Percentiles rank a stretch among this genome's conserved stretches.
Evolutionary conservation across 352 stramenopile species (phyloP).

Genomic region (Phytopythium sindhum): DNA sequence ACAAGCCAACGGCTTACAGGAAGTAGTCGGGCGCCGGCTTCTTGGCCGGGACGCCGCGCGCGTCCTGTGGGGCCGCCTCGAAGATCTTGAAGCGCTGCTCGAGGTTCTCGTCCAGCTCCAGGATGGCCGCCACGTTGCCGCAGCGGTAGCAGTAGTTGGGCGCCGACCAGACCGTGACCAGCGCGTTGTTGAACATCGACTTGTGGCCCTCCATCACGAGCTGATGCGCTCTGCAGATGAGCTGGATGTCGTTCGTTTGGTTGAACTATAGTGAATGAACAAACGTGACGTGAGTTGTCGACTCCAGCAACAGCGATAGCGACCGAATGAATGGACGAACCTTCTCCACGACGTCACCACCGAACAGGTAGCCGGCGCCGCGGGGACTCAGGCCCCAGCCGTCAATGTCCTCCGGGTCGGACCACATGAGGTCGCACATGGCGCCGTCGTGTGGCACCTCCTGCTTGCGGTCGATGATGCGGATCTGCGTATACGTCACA

Average conservation of each 20-base stretch:
- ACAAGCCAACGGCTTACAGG: constrained; percentile 80
- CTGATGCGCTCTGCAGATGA: constrained; percentile 98
- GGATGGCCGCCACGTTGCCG: constrained; percentile 97
- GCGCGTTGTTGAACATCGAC: constrained; percentile 96
- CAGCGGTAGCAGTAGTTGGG: constrained; percentile 99
- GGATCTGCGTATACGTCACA: constrained; percentile 59
- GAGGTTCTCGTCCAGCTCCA: constrained; percentile 98
- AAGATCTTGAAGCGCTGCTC: constrained; percentile 95
- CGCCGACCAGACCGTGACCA: constrained; percentile 99
- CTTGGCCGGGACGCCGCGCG: constrained; percentile 95
- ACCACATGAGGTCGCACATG: constrained; percentile 98
- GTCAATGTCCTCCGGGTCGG: constrained; percentile 95
- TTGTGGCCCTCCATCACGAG: constrained; percentile 92
- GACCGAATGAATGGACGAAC: constrained; percentile 17
- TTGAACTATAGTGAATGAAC: constrained; percentile 87
- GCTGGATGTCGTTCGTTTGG: constrained; percentile 96
- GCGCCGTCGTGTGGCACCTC: constrained; percentile 98
- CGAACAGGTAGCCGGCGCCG: constrained; percentile 98
- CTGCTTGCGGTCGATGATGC: constrained; percentile 96
- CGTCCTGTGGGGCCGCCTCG: constrained; percentile 96
- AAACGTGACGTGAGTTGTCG: neutral
- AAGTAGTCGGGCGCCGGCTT: constrained; percentile 99
- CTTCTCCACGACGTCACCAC: constrained; percentile 97
- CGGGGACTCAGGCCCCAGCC: constrained; percentile 97
- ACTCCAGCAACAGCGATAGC: constrained; percentile 3